These are phyloP conservation scores for Bipolaris bicolor DNA, from an alignment of 2,329 filamentous ascomycete genomes.

Conservation along the genomic window DNA sequence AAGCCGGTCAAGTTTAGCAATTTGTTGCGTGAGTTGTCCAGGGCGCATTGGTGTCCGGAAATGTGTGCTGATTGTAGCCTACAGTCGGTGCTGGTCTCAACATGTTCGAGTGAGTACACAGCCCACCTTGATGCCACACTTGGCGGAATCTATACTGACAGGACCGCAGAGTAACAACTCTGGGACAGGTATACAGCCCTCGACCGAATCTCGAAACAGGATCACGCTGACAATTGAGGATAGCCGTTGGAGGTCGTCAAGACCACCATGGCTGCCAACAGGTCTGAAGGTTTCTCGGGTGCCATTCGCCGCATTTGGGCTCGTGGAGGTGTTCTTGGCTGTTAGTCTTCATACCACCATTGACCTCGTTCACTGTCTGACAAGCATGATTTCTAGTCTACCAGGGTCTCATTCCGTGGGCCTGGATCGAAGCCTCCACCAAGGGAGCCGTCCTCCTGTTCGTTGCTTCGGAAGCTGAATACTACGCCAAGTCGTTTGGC, in stretches of 20 bases:
- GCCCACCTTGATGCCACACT: slow-evolving; percentile 7
- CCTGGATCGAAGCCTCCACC: slow-evolving; percentile 99
- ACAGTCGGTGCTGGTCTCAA: slow-evolving; percentile 87
- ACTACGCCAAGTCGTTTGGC: slow-evolving; percentile 82
- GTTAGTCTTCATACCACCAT: slow-evolving; percentile 64
- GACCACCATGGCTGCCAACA: slow-evolving; percentile 99
- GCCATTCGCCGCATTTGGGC: slow-evolving; percentile 89
- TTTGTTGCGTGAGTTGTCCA: slow-evolving; percentile 70
- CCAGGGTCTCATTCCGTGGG: slow-evolving; percentile 93
- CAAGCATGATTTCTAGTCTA: slow-evolving; percentile 69
- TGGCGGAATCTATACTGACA: slow-evolving; percentile 15
- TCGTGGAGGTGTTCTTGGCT: slow-evolving; percentile 91
- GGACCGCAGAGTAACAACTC: slow-evolving; percentile 64
- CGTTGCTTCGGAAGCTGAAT: slow-evolving; percentile 97
- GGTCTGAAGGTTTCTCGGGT: slow-evolving; percentile 81
- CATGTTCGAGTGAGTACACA: slow-evolving; percentile 77
- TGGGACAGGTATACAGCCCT: slow-evolving; percentile 63
- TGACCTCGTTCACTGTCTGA: slow-evolving; percentile 48
- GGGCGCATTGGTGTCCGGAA: neutral
- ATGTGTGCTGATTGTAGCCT: slow-evolving; percentile 35
- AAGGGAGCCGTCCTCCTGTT: slow-evolving; percentile 99
- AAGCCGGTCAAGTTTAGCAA: slow-evolving; percentile 99
- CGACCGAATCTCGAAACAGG: neutral
- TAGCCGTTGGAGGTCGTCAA: slow-evolving; percentile 97
- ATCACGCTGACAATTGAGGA: slow-evolving; percentile 57